phyloP scores from a whole-genome alignment of 208 protist genomes.

The Naegleria gruberi region DNA sequence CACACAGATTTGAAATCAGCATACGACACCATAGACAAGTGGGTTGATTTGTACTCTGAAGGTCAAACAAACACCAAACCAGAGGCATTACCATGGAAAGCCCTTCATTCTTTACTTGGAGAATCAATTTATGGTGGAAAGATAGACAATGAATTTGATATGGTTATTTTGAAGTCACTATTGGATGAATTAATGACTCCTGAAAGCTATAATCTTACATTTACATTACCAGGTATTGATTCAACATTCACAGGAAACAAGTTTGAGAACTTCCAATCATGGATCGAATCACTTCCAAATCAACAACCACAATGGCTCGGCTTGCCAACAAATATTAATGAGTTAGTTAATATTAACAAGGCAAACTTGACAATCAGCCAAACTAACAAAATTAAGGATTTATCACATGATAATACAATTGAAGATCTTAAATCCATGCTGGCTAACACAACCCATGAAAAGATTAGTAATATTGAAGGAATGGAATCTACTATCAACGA shows the following conservation, averaged over 20 bases:
- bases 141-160: constrained; percentile 94
- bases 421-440: not conserved
- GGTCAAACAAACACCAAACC: constrained; percentile 49
- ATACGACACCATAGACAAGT: constrained; percentile 77
- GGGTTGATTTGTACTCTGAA: constrained; percentile 52
- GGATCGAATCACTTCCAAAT: constrained; percentile 70
- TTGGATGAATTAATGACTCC: constrained; percentile 66
- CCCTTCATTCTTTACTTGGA: constrained; percentile 77
- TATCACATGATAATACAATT: not conserved
- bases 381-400: not conserved
- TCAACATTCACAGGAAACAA: constrained; percentile 45
- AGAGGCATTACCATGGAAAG: constrained; percentile 80
- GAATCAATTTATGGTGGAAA: constrained; percentile 89
- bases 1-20: constrained; percentile 88
- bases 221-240: constrained; percentile 31
- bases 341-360: constrained; percentile 50
- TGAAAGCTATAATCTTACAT: constrained; percentile 57
- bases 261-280: constrained; percentile 62
- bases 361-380: constrained; percentile 44
- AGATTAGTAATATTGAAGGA: not conserved
- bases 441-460: not conserved
- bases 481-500: not conserved
- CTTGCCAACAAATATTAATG: constrained; percentile 71
- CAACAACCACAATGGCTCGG: constrained; percentile 82
- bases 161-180: constrained; percentile 79